Percentiles rank a stretch among this genome's conserved stretches.
phyloP scores from a whole-genome alignment of 1,284 basidiomycete species.

The Malassezia vespertilionis region DNA sequence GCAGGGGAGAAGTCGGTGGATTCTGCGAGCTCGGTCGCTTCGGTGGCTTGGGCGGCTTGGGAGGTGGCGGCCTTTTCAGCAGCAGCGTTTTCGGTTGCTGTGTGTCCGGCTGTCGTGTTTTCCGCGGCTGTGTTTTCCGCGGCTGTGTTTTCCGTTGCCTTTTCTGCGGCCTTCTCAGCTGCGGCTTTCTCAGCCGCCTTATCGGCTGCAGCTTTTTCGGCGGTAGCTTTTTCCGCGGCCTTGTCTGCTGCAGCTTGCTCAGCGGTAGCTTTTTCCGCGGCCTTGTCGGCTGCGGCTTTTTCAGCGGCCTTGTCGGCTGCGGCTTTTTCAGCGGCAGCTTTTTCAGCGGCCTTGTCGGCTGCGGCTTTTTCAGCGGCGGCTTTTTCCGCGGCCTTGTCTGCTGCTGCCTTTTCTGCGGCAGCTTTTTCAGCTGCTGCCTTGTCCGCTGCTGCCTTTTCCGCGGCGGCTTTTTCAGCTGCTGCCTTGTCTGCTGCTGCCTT shows the following conservation, averaged over 20 bases:
- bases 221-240: constrained; percentile 6
- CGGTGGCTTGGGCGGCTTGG: constrained; percentile 4
- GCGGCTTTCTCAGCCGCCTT: constrained; percentile 14
- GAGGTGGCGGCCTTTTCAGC: constrained; percentile 10
- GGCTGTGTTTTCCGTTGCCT: constrained; percentile 13
- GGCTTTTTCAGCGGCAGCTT: constrained; percentile 16
- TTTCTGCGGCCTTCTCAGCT: constrained; percentile 23
- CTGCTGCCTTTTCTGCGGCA: constrained; percentile 13
- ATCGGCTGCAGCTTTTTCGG: constrained; percentile 7
- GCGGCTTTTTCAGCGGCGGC: constrained; percentile 6
- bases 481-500: constrained; percentile 15
- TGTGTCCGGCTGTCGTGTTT: constrained; percentile 23
- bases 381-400: constrained; percentile 15
- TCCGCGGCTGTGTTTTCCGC: constrained; percentile 11
- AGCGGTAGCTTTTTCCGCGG: constrained; percentile 20
- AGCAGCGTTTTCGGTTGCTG: constrained; percentile 20
- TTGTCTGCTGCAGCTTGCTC: constrained; percentile 18
- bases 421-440: constrained; percentile 21
- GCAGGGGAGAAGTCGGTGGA: constrained; percentile 19
- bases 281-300: constrained; percentile 21
- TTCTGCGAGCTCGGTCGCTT: background rate
- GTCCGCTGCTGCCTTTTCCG: constrained; percentile 12
- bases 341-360: constrained; percentile 5
- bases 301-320: constrained; percentile 12
- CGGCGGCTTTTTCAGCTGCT: constrained; percentile 25